Base-by-base conservation (phyloP, 2,329 filamentous ascomycete genomes). In the Acarospora socialis region DNA sequence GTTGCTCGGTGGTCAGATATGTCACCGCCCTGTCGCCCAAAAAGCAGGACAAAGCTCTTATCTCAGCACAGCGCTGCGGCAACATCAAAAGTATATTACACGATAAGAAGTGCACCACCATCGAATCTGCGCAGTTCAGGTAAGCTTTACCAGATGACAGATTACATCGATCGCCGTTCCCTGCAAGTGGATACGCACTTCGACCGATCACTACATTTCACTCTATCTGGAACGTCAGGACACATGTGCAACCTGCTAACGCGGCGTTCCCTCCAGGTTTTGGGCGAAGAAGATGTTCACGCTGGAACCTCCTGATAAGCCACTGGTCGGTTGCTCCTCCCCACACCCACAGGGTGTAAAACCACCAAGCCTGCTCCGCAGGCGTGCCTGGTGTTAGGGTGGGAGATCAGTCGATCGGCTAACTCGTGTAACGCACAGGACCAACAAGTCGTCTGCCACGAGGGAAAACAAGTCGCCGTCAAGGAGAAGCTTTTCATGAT, bases 201-300 rank as follows among this genome's bases (percentile, higher is more conserved):
- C 12, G 30, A 26, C 5, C 22, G 9, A 14, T 10, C n/a, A 26
- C 7, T 13, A n/a, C 21, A 14, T n/a, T 12, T 30, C 19, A 7
- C 12, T 23, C 5, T 7, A 24, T 23, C 14, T 8, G 10, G 5
- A 12, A 7, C 5, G 12, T 13, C 13, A 8, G 12, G 15, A 10
- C 17, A 29, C 29, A 14, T 10, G 14, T 20, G 7, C 15, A 5
- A 12, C 21, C 14, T 35, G 21, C 10, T n/a, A 14, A 26, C 14
- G 10, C 29, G n/a, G 26, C 10, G 12, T 32, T 9, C 8, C 8
- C 8, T 28, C 25, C 38, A 64, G 62, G 28, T 65, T 65, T 38
- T 66, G 62, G 62, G 61, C 62, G 15, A 66, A 65, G 42, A 65
- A 65, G 43, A 66, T 65, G 62, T 66, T 66, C 43, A 59, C 58